phyloP scores from a whole-genome alignment of 2,329 filamentous ascomycete species.

The Furcasterigmium sp. region DNA sequence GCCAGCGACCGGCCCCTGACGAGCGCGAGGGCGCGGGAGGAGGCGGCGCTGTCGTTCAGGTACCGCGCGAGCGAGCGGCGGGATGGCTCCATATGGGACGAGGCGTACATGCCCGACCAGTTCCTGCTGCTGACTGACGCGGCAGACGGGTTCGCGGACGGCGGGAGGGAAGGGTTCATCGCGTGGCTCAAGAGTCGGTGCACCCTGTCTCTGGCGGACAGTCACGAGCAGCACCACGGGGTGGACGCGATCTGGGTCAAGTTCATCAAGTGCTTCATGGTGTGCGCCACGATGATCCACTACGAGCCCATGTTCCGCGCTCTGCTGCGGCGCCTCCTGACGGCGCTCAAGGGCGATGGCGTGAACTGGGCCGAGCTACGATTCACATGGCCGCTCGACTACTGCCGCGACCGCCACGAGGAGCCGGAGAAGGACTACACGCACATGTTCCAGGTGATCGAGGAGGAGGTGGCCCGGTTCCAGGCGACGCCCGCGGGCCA shows the following conservation, averaged over 20 bases:
- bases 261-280: slow-evolving; percentile 68
- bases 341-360: slow-evolving; percentile 70
- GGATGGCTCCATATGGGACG: slow-evolving; percentile 58
- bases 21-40: slow-evolving; percentile 45
- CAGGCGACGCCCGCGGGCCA: slow-evolving; percentile 64
- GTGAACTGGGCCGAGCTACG: slow-evolving; percentile 79
- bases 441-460: slow-evolving; percentile 66
- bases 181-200: slow-evolving; percentile 71
- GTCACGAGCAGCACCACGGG: slow-evolving; percentile 74
- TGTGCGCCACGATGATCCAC: slow-evolving; percentile 70
- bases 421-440: slow-evolving; percentile 61
- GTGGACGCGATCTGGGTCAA: slow-evolving; percentile 81
- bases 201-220: slow-evolving; percentile 67
- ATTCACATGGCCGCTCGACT: slow-evolving; percentile 68
- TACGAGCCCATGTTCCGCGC: slow-evolving; percentile 86
- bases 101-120: slow-evolving; percentile 51
- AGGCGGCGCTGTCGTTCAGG: slow-evolving; percentile 55
- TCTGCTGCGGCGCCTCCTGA: slow-evolving; percentile 68
- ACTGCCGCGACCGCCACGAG: slow-evolving; percentile 60
- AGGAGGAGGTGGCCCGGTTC: slow-evolving; percentile 75
- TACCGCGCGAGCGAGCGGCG: slow-evolving; percentile 44
- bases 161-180: slow-evolving; percentile 67
- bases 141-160: slow-evolving; percentile 69
- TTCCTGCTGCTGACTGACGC: slow-evolving; percentile 56
- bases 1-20: slow-evolving; percentile 52